Percentiles rank a stretch among this genome's conserved stretches.
phyloP scores from a whole-genome alignment of 2,329 filamentous ascomycete genomes.

The Fusarium sp. region DNA sequence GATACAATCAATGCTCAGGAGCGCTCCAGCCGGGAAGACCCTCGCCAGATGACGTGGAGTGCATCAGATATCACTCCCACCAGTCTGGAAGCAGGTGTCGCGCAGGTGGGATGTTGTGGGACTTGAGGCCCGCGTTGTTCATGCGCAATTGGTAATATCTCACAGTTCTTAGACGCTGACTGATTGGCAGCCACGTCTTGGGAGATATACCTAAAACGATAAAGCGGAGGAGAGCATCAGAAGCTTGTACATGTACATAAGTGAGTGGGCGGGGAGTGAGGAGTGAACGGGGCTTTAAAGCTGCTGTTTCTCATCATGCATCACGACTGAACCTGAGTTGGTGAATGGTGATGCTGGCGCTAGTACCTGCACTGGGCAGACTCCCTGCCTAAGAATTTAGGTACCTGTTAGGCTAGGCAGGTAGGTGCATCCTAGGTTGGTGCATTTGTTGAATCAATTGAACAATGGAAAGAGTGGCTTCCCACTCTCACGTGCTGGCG shows the following conservation, averaged over 20 bases:
- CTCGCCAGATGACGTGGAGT: neutral
- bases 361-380: neutral
- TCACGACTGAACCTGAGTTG: neutral
- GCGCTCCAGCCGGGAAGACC: neutral
- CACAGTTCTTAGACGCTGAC: neutral
- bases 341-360: neutral
- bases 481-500: neutral
- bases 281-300: neutral
- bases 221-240: neutral
- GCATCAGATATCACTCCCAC: constrained; percentile 1
- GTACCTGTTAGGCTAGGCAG: neutral
- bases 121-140: constrained; percentile 4
- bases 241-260: neutral
- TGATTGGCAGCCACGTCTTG: neutral
- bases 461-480: neutral
- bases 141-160: constrained; percentile 3
- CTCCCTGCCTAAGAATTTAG: neutral
- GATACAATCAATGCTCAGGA: neutral
- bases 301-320: neutral
- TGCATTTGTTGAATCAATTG: neutral
- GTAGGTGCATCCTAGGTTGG: neutral
- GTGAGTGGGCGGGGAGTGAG: neutral
- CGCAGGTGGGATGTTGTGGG: constrained; percentile 1
- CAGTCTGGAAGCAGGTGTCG: neutral
- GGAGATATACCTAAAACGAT: neutral